Conservation (phyloP, 768 basidiomycete species). For the Hygrocybe punicea region DNA sequence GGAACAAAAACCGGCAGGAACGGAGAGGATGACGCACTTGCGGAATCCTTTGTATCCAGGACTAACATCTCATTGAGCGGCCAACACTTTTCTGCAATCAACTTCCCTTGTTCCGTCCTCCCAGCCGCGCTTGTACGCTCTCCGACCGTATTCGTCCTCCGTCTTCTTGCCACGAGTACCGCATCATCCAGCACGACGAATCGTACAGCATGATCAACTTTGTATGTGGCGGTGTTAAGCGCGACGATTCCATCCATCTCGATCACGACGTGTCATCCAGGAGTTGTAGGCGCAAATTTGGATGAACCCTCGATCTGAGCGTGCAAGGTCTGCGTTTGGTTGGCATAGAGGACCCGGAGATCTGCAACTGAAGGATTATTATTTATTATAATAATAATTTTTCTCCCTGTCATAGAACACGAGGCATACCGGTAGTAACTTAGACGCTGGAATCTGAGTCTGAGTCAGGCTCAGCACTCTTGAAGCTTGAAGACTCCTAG, state of each 20-base stretch:
- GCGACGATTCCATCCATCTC: constrained; percentile 82
- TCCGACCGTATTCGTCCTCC: constrained; percentile 57
- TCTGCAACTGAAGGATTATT: constrained; percentile 99
- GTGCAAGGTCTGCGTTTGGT: constrained; percentile 90
- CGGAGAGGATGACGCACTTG: constrained; percentile 51
- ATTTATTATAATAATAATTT: too few species aligned
- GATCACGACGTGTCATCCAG: constrained; percentile 85
- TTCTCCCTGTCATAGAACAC: too few species aligned
- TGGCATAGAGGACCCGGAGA: constrained; percentile 88
- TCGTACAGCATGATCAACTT: constrained; percentile 79
- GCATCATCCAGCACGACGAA: constrained; percentile 91
- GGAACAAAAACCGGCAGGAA: constrained; percentile 1
- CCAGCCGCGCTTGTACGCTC: constrained; percentile 43
- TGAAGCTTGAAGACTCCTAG: too few species aligned
- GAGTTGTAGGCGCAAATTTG: constrained; percentile 88
- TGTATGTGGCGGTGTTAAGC: constrained; percentile 94
- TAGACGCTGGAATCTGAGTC: too few species aligned
- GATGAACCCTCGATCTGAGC: constrained; percentile 89
- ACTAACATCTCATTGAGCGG: constrained; percentile 90
- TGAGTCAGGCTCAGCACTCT: too few species aligned
- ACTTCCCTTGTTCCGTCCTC: constrained; percentile 43
- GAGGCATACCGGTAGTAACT: too few species aligned
- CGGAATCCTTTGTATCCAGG: constrained; percentile 92
- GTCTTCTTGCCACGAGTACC: constrained; percentile 78
- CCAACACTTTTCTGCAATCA: constrained; percentile 94